phyloP scores from a whole-genome alignment of 495 filamentous ascomycete species.

The Polyplosphaeria fusca region DNA sequence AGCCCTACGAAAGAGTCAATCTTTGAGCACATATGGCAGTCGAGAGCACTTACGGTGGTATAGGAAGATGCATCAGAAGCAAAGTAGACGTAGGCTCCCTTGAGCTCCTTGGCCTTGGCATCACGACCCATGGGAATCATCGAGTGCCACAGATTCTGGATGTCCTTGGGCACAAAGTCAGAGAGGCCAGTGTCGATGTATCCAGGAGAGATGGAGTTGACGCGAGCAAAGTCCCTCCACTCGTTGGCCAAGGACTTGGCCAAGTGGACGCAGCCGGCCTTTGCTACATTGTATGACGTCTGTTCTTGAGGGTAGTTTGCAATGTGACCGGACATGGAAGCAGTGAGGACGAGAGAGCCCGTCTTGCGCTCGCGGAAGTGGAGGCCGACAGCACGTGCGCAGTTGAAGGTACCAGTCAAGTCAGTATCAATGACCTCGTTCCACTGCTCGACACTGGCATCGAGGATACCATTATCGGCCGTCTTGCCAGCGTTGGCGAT shows the following conservation, averaged over 20 bases:
- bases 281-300: conserved; percentile 82
- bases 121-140: conserved; percentile 87
- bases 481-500: conserved; percentile 69
- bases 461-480: conserved; percentile 59
- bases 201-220: conserved; percentile 79
- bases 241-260: conserved; percentile 77
- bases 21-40: background rate
- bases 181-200: conserved; percentile 87
- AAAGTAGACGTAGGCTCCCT: conserved; percentile 85
- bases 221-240: conserved; percentile 81
- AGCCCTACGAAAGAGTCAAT: conserved; percentile 38
- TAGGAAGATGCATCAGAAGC: conserved; percentile 80
- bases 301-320: conserved; percentile 86
- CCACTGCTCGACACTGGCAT: conserved; percentile 64
- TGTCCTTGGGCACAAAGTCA: conserved; percentile 64
- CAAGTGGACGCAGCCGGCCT: conserved; percentile 81
- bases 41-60: conserved; percentile 57
- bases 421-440: conserved; percentile 71
- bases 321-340: conserved; percentile 81
- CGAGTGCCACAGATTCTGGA: conserved; percentile 70
- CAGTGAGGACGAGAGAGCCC: conserved; percentile 75
- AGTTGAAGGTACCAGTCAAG: conserved; percentile 79
- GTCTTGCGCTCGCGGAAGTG: conserved; percentile 65
- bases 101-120: conserved; percentile 71
- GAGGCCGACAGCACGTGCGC: conserved; percentile 70